Base-by-base conservation (phyloP, 2,329 filamentous ascomycete genomes). In the Zarea fungicola region DNA sequence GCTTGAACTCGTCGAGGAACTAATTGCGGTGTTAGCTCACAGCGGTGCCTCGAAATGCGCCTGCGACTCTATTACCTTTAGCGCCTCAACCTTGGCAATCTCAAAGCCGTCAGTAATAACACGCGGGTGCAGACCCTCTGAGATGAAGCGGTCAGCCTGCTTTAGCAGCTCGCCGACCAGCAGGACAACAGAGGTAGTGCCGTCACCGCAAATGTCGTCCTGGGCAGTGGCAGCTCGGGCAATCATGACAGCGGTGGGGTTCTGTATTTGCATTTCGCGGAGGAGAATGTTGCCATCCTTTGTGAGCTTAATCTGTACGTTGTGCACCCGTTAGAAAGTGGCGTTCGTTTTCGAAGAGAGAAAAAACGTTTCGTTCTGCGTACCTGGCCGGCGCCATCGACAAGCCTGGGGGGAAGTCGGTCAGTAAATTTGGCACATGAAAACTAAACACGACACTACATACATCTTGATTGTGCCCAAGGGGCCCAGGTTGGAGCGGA, bases 61-160 rank as follows among this genome's bases (percentile, higher is more conserved):
- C 26, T 23, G 19, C 19, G 16, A 10, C 28, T 31, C 10, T 28
- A 51, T 56, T 54, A 89, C 88, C 78, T 93, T 95, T 29, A 99
- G 73, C 16, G 93, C 80, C 72, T 97, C 93, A 23, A 78, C 83
- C 80, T 97, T 99, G 45, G 91, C 93, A 64, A 97, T 87, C 68
- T 99, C 93, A 64, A 96, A 99, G 10, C 93, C 93, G 65, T 99
- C 93, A 31, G 92, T 96, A 67, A 99, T 91, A 56, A 99, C 90
- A 60, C 93, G 81, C 42, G 93, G 93, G 71, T 99, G 93, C 56
- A 99, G 77, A n/a, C 93, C 93, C 71, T 99, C 93, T 11, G 87
- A 84, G 63, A 99, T 97, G 69, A 95, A 90, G 68, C 93, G 83
- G 68, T 97, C 88, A 52, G 93, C 93, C 75, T 99, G 93, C 80